Evolutionary conservation across 176 grass and related monocot species (phyloP).

Genomic region (Tillandsia leiboldiana): DNA sequence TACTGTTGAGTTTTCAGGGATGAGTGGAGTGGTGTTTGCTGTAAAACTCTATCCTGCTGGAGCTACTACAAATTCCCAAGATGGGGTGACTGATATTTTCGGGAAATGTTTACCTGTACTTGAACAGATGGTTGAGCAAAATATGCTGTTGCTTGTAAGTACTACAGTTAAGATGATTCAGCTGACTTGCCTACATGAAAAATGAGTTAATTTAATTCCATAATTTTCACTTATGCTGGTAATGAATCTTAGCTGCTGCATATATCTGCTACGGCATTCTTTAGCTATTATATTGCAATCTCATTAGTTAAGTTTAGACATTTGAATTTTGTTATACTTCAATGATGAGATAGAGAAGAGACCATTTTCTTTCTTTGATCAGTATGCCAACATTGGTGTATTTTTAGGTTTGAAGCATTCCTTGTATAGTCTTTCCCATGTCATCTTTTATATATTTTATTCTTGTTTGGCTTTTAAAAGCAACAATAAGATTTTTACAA

Average conservation of each 20-base stretch:
- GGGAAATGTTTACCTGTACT: slow-evolving; percentile 78
- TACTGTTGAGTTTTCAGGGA: slow-evolving; percentile 27
- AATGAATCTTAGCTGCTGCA: no score
- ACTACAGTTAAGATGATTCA: no score
- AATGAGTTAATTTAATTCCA: background rate
- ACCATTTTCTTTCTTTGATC: slow-evolving; percentile 4
- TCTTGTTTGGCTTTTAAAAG: no score
- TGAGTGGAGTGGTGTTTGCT: slow-evolving; percentile 62
- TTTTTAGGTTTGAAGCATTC: no score
- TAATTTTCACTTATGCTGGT: background rate
- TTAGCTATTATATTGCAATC: background rate
- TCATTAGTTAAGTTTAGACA: no score
- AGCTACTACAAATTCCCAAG: slow-evolving; percentile 94
- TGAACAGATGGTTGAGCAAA: slow-evolving; percentile 60
- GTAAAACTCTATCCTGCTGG: slow-evolving; percentile 91
- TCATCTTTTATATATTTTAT: no score
- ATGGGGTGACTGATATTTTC: slow-evolving; percentile 76
- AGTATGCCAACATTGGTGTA: no score
- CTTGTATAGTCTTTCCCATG: no score
- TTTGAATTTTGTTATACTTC: no score
- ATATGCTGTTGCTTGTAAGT: slow-evolving; percentile 14
- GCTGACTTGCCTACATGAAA: no score
- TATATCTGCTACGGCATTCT: background rate
- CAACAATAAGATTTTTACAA: no score
- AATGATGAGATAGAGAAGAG: no score